A percentile compares a stretch with the other conserved stretches of the same genome.
Evolutionary conservation across 352 stramenopile genomes (phyloP).

Genomic region (Aphanomyces cochlioides): DNA sequence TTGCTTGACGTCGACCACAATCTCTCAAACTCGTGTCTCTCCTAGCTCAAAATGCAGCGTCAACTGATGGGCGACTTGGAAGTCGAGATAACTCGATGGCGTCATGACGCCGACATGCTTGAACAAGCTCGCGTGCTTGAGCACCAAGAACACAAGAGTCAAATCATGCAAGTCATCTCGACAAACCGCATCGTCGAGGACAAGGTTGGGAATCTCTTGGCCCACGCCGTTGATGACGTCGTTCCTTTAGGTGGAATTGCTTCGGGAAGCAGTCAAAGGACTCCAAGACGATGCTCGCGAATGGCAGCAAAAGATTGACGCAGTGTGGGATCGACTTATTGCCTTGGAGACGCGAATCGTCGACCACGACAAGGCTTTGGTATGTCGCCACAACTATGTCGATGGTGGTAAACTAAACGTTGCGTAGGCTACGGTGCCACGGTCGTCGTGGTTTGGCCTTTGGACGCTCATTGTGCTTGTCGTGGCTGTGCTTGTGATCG

Average conservation of each 20-base stretch:
- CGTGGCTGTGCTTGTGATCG: not conserved
- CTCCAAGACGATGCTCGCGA: constrained; percentile 44
- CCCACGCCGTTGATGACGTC: constrained; percentile 1
- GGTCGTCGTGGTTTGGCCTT: not conserved
- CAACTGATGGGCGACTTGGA: constrained; percentile 72
- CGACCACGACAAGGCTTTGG: constrained; percentile 39
- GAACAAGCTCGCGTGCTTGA: constrained; percentile 70
- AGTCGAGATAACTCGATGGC: constrained; percentile 54
- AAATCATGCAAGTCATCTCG: constrained; percentile 64
- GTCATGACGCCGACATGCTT: constrained; percentile 74
- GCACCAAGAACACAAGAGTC: constrained; percentile 67
- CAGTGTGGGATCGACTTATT: constrained; percentile 54
- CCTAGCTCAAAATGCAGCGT: constrained; percentile 66
- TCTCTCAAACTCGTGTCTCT: not conserved
- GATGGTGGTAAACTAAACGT: constrained; percentile 2
- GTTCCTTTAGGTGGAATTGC: constrained; percentile 39
- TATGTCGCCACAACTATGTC: constrained; percentile 34
- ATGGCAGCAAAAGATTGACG: constrained; percentile 52
- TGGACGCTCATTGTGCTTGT: not conserved
- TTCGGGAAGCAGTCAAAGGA: constrained; percentile 55
- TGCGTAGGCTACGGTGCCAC: not conserved
- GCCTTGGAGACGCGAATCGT: constrained; percentile 56
- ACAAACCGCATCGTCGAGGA: constrained; percentile 67
- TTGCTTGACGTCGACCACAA: not conserved
- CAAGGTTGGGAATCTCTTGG: constrained; percentile 34